Conservation (phyloP, 257 asterid species). For the Capsicum rhomboideum region DNA sequence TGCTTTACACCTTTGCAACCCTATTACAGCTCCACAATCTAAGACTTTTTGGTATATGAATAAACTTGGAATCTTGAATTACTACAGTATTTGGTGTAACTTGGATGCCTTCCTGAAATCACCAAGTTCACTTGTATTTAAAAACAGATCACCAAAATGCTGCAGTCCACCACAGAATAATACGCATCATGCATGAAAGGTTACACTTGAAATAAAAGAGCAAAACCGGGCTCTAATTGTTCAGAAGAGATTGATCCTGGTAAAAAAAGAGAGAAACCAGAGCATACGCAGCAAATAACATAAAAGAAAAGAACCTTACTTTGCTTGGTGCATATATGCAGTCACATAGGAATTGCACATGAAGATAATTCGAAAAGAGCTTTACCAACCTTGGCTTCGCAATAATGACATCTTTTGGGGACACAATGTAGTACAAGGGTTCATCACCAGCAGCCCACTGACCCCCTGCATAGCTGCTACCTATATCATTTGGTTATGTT, state of each 20-base stretch:
- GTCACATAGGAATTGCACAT: constrained; percentile 4
- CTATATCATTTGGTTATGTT: constrained; percentile 34
- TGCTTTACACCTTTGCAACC: neutral
- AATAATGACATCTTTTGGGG: constrained; percentile 97
- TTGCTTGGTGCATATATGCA: neutral
- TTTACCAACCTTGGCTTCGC: constrained; percentile 92
- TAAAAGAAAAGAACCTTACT: neutral
- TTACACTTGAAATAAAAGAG: neutral
- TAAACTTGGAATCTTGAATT: neutral
- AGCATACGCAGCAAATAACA: neutral
- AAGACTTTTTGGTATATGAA: neutral
- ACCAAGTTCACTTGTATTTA: neutral
- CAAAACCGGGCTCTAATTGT: neutral
- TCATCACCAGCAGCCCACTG: constrained; percentile 99
- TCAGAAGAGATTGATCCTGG: neutral
- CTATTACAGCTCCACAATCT: neutral
- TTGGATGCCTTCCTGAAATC: neutral
- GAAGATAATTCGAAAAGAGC: neutral
- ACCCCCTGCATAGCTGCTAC: constrained; percentile 94
- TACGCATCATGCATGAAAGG: neutral
- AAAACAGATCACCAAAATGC: neutral
- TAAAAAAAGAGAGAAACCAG: neutral
- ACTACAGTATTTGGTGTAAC: neutral
- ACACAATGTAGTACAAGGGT: constrained; percentile 84
- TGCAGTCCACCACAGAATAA: neutral